A percentile compares a stretch with the other conserved stretches of the same genome.
Conservation (phyloP, 139 green algal species). For the Yamagishiella unicocca region DNA sequence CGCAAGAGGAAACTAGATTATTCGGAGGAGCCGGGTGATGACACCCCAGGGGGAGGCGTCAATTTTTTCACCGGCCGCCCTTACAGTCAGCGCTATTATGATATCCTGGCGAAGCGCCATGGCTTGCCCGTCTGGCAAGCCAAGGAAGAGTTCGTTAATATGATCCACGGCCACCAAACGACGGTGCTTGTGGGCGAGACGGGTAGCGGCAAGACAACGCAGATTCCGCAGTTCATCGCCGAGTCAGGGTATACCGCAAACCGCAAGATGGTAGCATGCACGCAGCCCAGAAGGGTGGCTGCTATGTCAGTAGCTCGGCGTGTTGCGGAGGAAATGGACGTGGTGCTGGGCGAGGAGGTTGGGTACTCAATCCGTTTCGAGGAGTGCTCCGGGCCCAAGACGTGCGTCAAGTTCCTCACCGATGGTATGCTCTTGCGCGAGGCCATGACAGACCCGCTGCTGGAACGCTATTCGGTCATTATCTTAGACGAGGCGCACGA, state of each 20-base stretch:
- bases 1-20: constrained; percentile 88
- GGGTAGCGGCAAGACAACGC: constrained; percentile 98
- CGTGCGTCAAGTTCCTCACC: constrained; percentile 98
- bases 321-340: constrained; percentile 96
- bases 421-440: constrained; percentile 98
- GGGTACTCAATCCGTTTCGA: constrained; percentile 99
- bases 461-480: constrained; percentile 90
- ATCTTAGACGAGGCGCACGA: constrained; percentile 99
- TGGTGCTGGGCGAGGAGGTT: constrained; percentile 86
- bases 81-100: constrained; percentile 91
- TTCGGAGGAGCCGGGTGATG: constrained; percentile 34
- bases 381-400: constrained; percentile 92
- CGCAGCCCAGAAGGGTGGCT: constrained; percentile 95
- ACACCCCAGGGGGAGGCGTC: constrained; percentile 9
- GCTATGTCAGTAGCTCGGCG: constrained; percentile 97
- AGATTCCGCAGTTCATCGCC: constrained; percentile 97
- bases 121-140: constrained; percentile 97
- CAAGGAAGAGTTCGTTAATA: constrained; percentile 93
- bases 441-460: constrained; percentile 90
- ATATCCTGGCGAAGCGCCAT: constrained; percentile 93
- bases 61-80: constrained; percentile 89
- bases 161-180: constrained; percentile 95
- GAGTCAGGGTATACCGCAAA: constrained; percentile 88
- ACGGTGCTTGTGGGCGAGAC: constrained; percentile 99
- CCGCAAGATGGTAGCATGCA: constrained; percentile 81